Evolutionary conservation across 2,329 filamentous ascomycete genomes (phyloP).

Genomic region (Dactylellina parvicollis): DNA sequence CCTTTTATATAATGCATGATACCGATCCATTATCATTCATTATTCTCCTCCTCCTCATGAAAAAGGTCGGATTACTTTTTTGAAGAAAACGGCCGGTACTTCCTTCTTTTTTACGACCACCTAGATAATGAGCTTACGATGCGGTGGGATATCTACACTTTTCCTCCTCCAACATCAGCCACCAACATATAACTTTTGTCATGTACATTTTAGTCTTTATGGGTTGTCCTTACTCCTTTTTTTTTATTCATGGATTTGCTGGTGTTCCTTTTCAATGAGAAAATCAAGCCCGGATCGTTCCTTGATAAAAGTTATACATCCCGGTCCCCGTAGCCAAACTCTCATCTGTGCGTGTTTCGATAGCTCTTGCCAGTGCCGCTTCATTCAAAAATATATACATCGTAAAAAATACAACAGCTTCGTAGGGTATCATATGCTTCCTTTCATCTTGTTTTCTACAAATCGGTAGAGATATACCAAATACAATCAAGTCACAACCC

Average conservation of each 20-base stretch:
- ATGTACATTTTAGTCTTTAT: conserved; percentile 52
- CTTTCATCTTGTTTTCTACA: not conserved
- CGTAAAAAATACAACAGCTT: not conserved
- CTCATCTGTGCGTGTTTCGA: no score
- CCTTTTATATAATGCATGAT: conserved; percentile 53
- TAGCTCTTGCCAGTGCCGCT: no score
- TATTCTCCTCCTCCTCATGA: conserved; percentile 10
- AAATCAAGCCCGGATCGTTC: conserved; percentile 14
- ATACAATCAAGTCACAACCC: not conserved
- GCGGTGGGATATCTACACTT: not conserved
- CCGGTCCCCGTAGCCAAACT: not conserved
- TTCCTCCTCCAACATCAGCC: conserved; percentile 8
- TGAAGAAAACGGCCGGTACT: not conserved
- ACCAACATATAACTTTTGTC: conserved; percentile 28
- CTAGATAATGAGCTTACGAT: conserved; percentile 47
- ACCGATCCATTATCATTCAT: conserved; percentile 37
- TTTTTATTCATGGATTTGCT: conserved; percentile 47
- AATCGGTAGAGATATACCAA: not conserved
- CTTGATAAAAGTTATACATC: conserved; percentile 3
- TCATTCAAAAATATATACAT: not conserved
- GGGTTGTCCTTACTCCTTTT: conserved; percentile 35
- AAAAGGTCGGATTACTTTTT: not conserved
- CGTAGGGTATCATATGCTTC: conserved; percentile 28
- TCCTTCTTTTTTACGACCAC: conserved; percentile 10
- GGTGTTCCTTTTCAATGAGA: conserved; percentile 34